Conservation (phyloP, 345 rosid genomes). For the Lenwebbia sp. region DNA sequence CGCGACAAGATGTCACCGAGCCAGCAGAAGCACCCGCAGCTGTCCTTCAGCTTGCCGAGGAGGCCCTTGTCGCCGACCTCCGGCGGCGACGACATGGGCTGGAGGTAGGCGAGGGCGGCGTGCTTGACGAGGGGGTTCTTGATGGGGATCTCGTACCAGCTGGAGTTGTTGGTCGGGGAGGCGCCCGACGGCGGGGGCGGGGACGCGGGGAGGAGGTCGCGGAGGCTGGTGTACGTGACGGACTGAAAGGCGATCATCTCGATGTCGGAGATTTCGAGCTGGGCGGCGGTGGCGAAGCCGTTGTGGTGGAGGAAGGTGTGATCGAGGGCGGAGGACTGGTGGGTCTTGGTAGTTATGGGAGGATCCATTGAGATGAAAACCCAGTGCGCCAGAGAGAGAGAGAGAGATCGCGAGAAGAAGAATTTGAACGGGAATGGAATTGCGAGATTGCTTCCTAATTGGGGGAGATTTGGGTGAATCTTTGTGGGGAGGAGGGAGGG, state of each 20-base stretch:
- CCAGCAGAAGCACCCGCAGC: constrained; percentile 28
- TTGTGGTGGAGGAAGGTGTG: constrained; percentile 6
- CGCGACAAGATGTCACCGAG: constrained; percentile 5
- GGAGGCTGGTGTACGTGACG: constrained; percentile 36
- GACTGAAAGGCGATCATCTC: constrained; percentile 28
- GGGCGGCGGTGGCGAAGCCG: constrained; percentile 2
- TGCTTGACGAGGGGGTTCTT: constrained; percentile 52
- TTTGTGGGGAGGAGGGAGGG: background rate
- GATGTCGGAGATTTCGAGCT: constrained; percentile 16
- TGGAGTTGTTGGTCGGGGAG: constrained; percentile 28
- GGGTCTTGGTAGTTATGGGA: background rate
- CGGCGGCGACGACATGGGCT: constrained; percentile 38
- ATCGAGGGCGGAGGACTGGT: background rate
- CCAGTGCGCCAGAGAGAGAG: background rate
- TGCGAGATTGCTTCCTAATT: background rate
- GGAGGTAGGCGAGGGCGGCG: constrained; percentile 54
- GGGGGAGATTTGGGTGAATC: background rate
- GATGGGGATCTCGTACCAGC: constrained; percentile 49
- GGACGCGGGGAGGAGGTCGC: constrained; percentile 29
- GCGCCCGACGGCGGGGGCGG: constrained; percentile 5
- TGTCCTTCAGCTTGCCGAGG: constrained; percentile 11
- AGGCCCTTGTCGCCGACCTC: constrained; percentile 19
- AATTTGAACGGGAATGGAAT: background rate
- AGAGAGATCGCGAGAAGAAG: background rate
- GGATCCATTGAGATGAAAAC: background rate